These are phyloP conservation scores for Flaveria trinervia DNA, from an alignment of 129 eudicot genomes.

Conservation along the genomic window DNA sequence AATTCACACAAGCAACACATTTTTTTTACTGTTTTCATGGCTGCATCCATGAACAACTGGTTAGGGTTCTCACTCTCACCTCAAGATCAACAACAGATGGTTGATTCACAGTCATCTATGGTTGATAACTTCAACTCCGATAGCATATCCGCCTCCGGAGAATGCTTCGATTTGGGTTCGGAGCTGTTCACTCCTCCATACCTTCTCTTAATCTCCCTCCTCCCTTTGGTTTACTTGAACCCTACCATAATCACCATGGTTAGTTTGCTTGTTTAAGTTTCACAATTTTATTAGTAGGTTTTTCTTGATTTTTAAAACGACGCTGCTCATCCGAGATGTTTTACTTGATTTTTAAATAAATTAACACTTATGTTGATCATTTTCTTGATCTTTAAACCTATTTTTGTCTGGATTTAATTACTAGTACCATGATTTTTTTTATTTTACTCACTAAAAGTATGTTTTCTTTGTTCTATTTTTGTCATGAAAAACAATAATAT, in stretches of 20 bases:
- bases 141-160: conserved; percentile 44
- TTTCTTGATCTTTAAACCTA: not conserved
- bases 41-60: conserved; percentile 77
- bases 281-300: not conserved
- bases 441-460: not conserved
- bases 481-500: not conserved
- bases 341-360: no score
- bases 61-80: conserved; percentile 81
- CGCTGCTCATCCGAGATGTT: no score
- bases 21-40: conserved; percentile 26
- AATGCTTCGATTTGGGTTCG: conserved; percentile 54
- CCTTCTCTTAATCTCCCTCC: conserved; percentile 70
- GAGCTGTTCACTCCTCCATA: conserved; percentile 36
- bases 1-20: conserved; percentile 1
- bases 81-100: conserved; percentile 46
- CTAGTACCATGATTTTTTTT: not conserved
- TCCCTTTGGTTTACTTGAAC: conserved; percentile 54
- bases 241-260: conserved; percentile 67
- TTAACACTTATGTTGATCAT: no score
- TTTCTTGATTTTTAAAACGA: not conserved
- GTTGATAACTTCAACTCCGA: conserved; percentile 52
- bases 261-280: not conserved
- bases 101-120: conserved; percentile 32
- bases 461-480: not conserved
- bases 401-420: not conserved